Conservation (phyloP, 192 early-diverging fungal genomes). For the Podila epicladia region DNA sequence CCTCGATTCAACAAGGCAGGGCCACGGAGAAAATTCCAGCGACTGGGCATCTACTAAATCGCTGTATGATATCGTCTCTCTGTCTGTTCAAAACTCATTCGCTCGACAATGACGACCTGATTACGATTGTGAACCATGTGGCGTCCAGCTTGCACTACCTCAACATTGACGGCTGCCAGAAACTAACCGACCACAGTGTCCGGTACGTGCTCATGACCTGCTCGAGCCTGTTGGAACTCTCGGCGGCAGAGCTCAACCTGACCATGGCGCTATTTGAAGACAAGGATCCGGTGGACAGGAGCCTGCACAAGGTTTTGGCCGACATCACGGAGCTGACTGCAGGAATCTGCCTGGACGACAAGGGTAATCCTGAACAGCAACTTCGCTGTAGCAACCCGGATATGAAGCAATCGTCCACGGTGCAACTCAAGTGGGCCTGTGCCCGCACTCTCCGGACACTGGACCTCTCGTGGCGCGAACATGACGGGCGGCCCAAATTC, state of each 20-base stretch:
- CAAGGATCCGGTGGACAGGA: background rate
- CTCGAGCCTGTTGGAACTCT: slow-evolving; percentile 6
- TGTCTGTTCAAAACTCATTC: slow-evolving; percentile 1
- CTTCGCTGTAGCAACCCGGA: background rate
- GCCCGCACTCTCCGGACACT: background rate
- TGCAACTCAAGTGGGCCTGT: background rate
- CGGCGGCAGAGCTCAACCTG: slow-evolving; percentile 18
- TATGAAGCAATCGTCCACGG: background rate
- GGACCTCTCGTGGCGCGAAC: background rate
- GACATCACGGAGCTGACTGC: background rate
- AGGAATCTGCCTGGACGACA: background rate
- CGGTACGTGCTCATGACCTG: slow-evolving; percentile 32
- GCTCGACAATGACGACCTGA: slow-evolving; percentile 1
- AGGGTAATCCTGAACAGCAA: background rate
- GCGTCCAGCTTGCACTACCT: slow-evolving; percentile 5
- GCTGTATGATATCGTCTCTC: slow-evolving; percentile 10
- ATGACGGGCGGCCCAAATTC: background rate
- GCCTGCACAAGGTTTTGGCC: background rate
- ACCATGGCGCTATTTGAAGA: slow-evolving; percentile 30
- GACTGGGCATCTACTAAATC: background rate
- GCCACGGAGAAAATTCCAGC: background rate
- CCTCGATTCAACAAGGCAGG: background rate
- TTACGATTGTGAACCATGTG: slow-evolving; percentile 5
- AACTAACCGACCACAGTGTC: slow-evolving; percentile 8
- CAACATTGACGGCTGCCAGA: slow-evolving; percentile 16